Base-by-base conservation (phyloP, 768 basidiomycete species). In the Suillus occidentalis region DNA sequence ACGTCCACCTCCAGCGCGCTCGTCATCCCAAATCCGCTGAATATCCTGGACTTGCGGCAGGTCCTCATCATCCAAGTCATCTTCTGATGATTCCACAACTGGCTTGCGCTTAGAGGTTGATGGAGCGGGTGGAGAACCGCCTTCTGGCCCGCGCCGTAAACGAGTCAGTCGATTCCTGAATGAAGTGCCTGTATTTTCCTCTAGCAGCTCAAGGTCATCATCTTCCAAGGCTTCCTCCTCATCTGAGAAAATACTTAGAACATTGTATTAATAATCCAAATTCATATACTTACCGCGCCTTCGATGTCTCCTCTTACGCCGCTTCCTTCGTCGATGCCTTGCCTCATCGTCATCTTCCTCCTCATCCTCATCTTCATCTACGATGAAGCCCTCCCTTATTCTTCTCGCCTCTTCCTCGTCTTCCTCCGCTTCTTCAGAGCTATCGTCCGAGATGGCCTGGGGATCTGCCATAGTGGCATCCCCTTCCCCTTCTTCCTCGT, bases 341-440 rank as follows among this genome's bases (percentile, higher is more conserved):
- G 83, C 84, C 52, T 84, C 82, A 50, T 86, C 82, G 4, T 85
- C 83, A 22, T 86, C 87, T 16, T 84, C 86, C 2, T 87, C 87
- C 0, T 90, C 92, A 0, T 94, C 93, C 8, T 94, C 91, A 0
- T 92, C 94, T 65, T 96, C 94, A 10, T 92, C 92, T 9, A 95
- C 95, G 70, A 98, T 97, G 73, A 98, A 97, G 0, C 93, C 95
- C 59, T 95, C 92, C 60, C 87, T 81, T 63, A 97, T 87, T 63
- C 86, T 82, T 64, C 86, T 84, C 70, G 82, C 90, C 79, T 95
- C 95, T 67, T 97, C 96, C 70, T 88, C 91, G 72, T 97, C 95
- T 57, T 97, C 95, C 43, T 96, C 93, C 42, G 86, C 90, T 72
- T 95, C 92, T 71, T 94, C 93, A 53, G 92, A 94, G 75, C 92